A percentile compares a stretch with the other conserved stretches of the same genome.
Conservation (phyloP, 495 filamentous ascomycete species). For the Poronia punctata region DNA sequence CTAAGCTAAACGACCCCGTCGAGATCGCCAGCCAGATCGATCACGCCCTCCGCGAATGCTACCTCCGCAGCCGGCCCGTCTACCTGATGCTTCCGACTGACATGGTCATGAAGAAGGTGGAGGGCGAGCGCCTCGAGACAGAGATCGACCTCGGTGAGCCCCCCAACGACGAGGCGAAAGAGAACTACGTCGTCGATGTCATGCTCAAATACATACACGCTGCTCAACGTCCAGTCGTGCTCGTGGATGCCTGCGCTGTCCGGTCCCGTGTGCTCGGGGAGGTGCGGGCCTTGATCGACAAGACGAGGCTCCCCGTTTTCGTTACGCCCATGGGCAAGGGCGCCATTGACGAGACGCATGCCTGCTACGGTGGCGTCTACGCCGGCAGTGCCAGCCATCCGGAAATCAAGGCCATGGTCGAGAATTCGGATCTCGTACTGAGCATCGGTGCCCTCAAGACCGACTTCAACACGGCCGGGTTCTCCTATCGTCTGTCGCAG, state of each 20-base stretch:
- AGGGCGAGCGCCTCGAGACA: constrained; percentile 58
- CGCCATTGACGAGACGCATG: constrained; percentile 69
- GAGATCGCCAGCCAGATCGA: constrained; percentile 74
- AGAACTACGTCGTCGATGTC: constrained; percentile 78
- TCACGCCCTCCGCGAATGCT: constrained; percentile 72
- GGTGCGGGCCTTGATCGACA: constrained; percentile 68
- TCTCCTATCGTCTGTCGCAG: constrained; percentile 76
- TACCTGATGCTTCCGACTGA: constrained; percentile 86
- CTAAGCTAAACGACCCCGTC: constrained; percentile 58
- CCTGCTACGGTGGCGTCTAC: constrained; percentile 80
- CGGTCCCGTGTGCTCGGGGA: constrained; percentile 71
- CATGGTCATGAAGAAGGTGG: constrained; percentile 72
- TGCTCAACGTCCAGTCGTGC: constrained; percentile 70
- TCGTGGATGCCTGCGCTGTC: constrained; percentile 89
- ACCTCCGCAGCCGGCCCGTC: constrained; percentile 64
- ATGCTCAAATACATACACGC: constrained; percentile 69
- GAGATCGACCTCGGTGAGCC: constrained; percentile 61
- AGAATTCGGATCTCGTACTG: constrained; percentile 75
- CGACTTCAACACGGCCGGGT: constrained; percentile 89
- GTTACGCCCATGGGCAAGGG: constrained; percentile 92
- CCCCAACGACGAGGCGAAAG: constrained; percentile 61
- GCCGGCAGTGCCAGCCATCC: constrained; percentile 70
- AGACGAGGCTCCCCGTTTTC: constrained; percentile 72
- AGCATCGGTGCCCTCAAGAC: constrained; percentile 74
- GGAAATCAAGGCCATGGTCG: constrained; percentile 65